Base-by-base conservation (phyloP, 768 basidiomycete genomes). In the Trametes maxima region DNA sequence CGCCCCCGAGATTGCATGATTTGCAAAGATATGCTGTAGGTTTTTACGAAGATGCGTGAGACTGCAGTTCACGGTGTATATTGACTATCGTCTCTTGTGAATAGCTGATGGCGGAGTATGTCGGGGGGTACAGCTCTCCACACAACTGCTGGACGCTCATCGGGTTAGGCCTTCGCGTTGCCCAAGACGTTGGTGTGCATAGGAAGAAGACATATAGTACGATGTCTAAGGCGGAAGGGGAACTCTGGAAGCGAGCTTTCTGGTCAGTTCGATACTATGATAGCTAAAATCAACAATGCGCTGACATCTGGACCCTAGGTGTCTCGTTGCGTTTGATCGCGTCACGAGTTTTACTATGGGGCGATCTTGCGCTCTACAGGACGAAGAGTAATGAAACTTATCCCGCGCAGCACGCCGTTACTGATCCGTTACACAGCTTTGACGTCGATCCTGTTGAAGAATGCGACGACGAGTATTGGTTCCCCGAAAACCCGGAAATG, bases 401-500 rank as follows among this genome's bases (percentile, higher is more conserved):
- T 3, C 8, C 10, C 19, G 6, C 13, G 2, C 8, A 63, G 21
- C 48, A 25, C 46, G 49, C 21, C 21, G n/a, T 19, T 16, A 4
- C 43, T 43, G 35, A 16, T 28, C 25, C 42, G 1, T 2, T 49
- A n/a, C 17, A 65, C 17, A 90, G 89, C 66, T 85, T 89, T 64
- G 90, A 92, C 64, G 75, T 87, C 5, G 89, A 90, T 43, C 74
- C 83, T 13, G 54, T 62, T 2, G 42, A 62, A 0, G 90, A 92
- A 70, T 86, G 92, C 10, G 90, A 95, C 63, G 87, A 88, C 62
- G 83, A 87, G 60, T 92, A 85, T 67, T 94, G 90, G 91, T 80
- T 85, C 12, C 73, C 73, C 39, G 73, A 75, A 35, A 84, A 86
- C 59, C 82, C 82, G 0, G 75, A 77, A 1, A 74, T 78, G 45